Conservation (phyloP, 2,329 filamentous ascomycete species). For the Colletotrichum sidae region DNA sequence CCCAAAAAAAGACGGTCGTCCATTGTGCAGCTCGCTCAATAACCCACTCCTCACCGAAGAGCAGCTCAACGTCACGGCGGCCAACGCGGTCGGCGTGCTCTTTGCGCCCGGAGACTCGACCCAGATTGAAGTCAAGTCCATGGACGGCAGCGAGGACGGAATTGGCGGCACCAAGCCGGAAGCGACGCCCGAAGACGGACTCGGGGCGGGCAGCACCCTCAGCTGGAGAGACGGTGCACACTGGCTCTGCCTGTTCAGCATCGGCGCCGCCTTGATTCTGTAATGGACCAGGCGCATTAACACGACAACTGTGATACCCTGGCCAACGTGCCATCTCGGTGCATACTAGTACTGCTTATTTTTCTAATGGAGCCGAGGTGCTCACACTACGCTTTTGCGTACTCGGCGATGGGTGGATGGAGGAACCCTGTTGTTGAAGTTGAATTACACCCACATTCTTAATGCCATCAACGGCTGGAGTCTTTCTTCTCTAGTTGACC, state of each 20-base stretch:
- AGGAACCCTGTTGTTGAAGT: too few relatives aligned
- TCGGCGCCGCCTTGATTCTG: conserved; percentile 46
- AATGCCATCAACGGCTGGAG: too few relatives aligned
- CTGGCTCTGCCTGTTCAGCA: conserved; percentile 48
- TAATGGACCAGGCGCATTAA: conserved; percentile 37
- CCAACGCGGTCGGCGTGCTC: conserved; percentile 59
- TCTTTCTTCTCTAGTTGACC: too few relatives aligned
- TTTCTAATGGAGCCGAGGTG: conserved; percentile 21
- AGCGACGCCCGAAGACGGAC: conserved; percentile 46
- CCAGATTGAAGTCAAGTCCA: conserved; percentile 50
- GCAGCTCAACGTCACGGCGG: conserved; percentile 55
- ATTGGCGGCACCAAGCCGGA: conserved; percentile 44
- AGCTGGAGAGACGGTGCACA: conserved; percentile 47
- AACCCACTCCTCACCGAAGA: conserved; percentile 63
- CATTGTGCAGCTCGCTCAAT: conserved; percentile 61
- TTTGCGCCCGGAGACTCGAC: conserved; percentile 65
- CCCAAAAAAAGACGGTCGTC: conserved; percentile 51
- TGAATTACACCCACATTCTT: too few relatives aligned
- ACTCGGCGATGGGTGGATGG: too few relatives aligned
- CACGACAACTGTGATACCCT: background rate
- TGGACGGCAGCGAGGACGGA: conserved; percentile 40
- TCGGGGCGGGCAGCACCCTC: conserved; percentile 47
- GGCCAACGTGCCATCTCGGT: too few relatives aligned
- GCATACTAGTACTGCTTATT: conserved; percentile 4
- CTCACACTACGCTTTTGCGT: too few relatives aligned